Evolutionary conservation across 2,329 filamentous ascomycete genomes (phyloP).

Genomic region (Biscogniauxia marginata): DNA sequence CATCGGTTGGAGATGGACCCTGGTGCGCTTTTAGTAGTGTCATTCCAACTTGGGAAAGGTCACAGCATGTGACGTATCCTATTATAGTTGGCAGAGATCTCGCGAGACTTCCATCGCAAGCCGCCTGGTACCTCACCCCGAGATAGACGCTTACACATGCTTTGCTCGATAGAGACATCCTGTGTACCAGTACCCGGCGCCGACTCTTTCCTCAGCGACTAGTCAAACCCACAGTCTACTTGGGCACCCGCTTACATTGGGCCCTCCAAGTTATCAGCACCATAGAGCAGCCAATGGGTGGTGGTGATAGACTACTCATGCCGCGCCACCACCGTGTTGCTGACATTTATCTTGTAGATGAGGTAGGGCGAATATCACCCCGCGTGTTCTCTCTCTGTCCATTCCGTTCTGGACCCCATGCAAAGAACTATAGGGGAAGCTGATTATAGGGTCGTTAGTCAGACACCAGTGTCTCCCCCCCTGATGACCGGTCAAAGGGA

Average conservation of each 20-base stretch:
- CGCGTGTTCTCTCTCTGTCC: slow-evolving; percentile 18
- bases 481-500: slow-evolving; percentile 5
- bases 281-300: slow-evolving; percentile 19
- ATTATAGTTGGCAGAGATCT: not conserved
- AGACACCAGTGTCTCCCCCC: slow-evolving; percentile 7
- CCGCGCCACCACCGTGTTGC: slow-evolving; percentile 21
- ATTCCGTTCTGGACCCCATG: slow-evolving; percentile 13
- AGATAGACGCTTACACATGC: slow-evolving; percentile 22
- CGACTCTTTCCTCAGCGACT: slow-evolving; percentile 22
- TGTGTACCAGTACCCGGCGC: slow-evolving; percentile 20
- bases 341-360: slow-evolving; percentile 20
- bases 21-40: not conserved
- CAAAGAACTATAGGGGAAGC: slow-evolving; percentile 8
- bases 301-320: slow-evolving; percentile 16
- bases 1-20: not conserved
- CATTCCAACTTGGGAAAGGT: not conserved
- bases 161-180: slow-evolving; percentile 20
- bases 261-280: slow-evolving; percentile 16
- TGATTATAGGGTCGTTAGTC: slow-evolving; percentile 19
- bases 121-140: slow-evolving; percentile 19
- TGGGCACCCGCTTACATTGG: slow-evolving; percentile 22
- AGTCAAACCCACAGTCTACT: slow-evolving; percentile 17
- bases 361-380: slow-evolving; percentile 26
- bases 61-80: not conserved
- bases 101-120: slow-evolving; percentile 2